A percentile compares a stretch with the other conserved stretches of the same genome.
phyloP scores from a whole-genome alignment of 208 protist genomes.

The Trypanosoma lewisi region DNA sequence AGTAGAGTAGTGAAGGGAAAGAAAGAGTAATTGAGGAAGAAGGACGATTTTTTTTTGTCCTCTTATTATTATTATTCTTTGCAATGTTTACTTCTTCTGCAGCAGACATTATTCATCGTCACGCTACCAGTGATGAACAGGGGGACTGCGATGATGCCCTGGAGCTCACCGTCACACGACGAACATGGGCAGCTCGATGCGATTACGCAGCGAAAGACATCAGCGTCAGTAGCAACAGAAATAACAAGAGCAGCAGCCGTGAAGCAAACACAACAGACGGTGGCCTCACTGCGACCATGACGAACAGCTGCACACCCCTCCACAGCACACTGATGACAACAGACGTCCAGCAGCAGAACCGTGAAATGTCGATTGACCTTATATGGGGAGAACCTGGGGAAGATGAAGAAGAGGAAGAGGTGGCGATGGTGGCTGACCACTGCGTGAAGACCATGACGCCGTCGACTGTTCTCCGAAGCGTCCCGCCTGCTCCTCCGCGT shows the following conservation, averaged over 20 bases:
- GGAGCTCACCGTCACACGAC: slow-evolving; percentile 19
- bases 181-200: slow-evolving; percentile 5
- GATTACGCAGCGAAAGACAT: not conserved
- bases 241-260: not conserved
- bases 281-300: slow-evolving; percentile 1
- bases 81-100: too few species aligned
- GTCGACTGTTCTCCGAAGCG: slow-evolving; percentile 7
- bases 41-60: too few species aligned
- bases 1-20: not conserved
- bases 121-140: not conserved
- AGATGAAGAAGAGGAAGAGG: not conserved
- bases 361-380: slow-evolving; percentile 16
- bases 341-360: not conserved
- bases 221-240: not conserved
- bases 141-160: slow-evolving; percentile 10
- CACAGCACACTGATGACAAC: slow-evolving; percentile 3
- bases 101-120: not conserved
- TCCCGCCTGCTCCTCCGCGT: slow-evolving; percentile 1
- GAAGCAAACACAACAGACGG: not conserved
- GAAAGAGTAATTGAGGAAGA: not conserved
- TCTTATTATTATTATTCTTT: too few species aligned
- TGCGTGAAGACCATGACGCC: slow-evolving; percentile 2
- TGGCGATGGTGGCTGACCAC: not conserved
- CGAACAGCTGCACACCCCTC: not conserved
- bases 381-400: slow-evolving; percentile 16